A percentile compares a stretch with the other conserved stretches of the same genome.
phyloP scores from a whole-genome alignment of 495 filamentous ascomycete genomes.

The Cercophora samala region DNA sequence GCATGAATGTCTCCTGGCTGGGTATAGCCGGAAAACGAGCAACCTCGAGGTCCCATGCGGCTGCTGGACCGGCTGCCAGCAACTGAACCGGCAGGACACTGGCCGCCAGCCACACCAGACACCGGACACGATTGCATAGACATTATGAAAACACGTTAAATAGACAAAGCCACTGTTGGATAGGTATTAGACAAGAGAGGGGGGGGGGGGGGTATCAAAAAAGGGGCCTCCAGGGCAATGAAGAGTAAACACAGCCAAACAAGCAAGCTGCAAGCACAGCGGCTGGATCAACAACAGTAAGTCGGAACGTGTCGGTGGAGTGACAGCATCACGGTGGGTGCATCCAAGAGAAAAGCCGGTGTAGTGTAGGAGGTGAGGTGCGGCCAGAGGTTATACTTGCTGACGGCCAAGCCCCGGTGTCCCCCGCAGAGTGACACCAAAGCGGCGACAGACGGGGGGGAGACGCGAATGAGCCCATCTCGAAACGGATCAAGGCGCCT shows the following conservation, averaged over 20 bases:
- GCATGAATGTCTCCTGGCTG: constrained; percentile 38
- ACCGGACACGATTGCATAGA: constrained; percentile 24
- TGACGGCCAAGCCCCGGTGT: not conserved
- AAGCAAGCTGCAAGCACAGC: not conserved
- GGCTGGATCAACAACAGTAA: not conserved
- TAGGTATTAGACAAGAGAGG: not conserved
- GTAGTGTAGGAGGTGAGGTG: too few relatives aligned
- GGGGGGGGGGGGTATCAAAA: not conserved
- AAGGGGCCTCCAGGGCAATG: not conserved
- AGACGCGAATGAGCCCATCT: not conserved
- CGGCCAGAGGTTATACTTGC: not conserved
- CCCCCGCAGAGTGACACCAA: not conserved
- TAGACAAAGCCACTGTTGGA: not conserved
- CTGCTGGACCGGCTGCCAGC: constrained; percentile 28
- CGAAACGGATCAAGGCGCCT: not conserved
- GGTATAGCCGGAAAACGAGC: constrained; percentile 34
- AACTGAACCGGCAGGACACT: constrained; percentile 29
- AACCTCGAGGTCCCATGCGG: constrained; percentile 35
- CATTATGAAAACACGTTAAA: not conserved
- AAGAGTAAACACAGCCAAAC: not conserved
- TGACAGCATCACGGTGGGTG: not conserved
- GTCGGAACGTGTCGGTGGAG: not conserved
- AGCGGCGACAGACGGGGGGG: not conserved
- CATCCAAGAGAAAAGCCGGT: not conserved
- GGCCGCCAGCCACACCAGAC: constrained; percentile 26